These are phyloP conservation scores for Blastobotrys ciferrii DNA, from an alignment of 1,139 yeast genomes.

Conservation along the genomic window DNA sequence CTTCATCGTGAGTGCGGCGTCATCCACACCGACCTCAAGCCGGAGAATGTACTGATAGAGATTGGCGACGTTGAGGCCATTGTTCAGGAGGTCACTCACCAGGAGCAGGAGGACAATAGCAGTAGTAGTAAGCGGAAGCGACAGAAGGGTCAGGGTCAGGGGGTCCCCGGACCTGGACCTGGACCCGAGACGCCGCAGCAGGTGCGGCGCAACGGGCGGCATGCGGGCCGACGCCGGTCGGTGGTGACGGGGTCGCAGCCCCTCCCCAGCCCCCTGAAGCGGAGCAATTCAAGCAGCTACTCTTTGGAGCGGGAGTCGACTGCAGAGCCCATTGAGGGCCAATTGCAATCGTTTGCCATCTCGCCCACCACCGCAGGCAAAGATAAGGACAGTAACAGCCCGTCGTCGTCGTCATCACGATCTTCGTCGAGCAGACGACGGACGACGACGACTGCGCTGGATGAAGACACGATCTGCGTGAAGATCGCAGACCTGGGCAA, in stretches of 20 bases:
- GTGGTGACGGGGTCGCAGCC: conserved; percentile 86
- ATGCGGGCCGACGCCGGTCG: conserved; percentile 65
- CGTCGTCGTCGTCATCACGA: neutral
- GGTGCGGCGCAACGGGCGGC: conserved; percentile 24
- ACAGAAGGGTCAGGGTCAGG: conserved; percentile 21
- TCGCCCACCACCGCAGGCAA: neutral
- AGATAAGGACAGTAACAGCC: neutral
- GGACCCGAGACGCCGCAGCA: conserved; percentile 22
- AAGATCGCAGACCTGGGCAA: conserved; percentile 86
- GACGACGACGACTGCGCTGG: conserved; percentile 7
- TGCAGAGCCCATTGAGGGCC: conserved; percentile 20
- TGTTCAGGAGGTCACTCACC: conserved; percentile 55
- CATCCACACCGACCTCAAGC: conserved; percentile 86
- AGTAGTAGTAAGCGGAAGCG: conserved; percentile 24
- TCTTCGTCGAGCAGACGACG: conserved; percentile 1
- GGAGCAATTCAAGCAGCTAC: conserved; percentile 19
- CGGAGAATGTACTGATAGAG: conserved; percentile 82
- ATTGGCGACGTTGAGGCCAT: conserved; percentile 74
- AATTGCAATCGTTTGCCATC: conserved; percentile 15
- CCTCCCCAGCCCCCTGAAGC: conserved; percentile 68
- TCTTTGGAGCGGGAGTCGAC: conserved; percentile 10
- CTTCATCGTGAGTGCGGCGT: conserved; percentile 85
- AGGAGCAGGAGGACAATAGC: conserved; percentile 31
- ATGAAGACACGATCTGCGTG: conserved; percentile 42
- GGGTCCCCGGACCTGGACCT: too few relatives aligned